Percentiles rank a stretch among this genome's conserved stretches.
Evolutionary conservation across 768 basidiomycete genomes (phyloP).

Genomic region (Gloeostereum incarnatum): DNA sequence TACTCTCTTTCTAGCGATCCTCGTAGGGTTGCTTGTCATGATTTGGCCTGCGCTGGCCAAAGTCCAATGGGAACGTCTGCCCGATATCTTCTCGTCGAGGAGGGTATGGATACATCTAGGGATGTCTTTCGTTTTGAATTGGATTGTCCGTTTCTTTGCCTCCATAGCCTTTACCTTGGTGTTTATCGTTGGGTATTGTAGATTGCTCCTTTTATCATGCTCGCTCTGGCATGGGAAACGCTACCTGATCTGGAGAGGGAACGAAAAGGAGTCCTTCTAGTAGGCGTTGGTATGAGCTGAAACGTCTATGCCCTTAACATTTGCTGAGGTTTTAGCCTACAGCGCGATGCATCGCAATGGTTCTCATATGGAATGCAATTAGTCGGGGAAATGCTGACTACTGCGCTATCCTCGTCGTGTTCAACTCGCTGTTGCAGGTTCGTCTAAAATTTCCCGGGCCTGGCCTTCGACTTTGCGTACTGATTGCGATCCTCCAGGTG

Average conservation of each 20-base stretch:
- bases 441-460: no score
- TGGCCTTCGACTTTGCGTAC: no score
- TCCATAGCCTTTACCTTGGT: no score
- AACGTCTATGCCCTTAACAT: no score
- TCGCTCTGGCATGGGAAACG: constrained; percentile 80
- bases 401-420: constrained; percentile 71
- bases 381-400: constrained; percentile 62
- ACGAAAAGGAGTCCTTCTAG: constrained; percentile 74
- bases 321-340: no score
- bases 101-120: constrained; percentile 58
- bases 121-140: constrained; percentile 65
- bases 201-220: constrained; percentile 78
- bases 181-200: no score
- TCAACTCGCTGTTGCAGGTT: constrained; percentile 76
- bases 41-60: constrained; percentile 81
- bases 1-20: constrained; percentile 44
- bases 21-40: constrained; percentile 75
- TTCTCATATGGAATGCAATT: constrained; percentile 76
- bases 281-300: no score
- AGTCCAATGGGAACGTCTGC: constrained; percentile 70
- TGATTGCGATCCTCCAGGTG: no score
- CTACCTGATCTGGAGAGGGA: constrained; percentile 72
- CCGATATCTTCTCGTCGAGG: constrained; percentile 39
- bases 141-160: constrained; percentile 79
- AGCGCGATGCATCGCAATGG: constrained; percentile 66